Percentiles rank a stretch among this genome's conserved stretches.
These are phyloP conservation scores for Lenzites betulinus DNA, from an alignment of 768 basidiomycete genomes.

Conservation along the genomic window DNA sequence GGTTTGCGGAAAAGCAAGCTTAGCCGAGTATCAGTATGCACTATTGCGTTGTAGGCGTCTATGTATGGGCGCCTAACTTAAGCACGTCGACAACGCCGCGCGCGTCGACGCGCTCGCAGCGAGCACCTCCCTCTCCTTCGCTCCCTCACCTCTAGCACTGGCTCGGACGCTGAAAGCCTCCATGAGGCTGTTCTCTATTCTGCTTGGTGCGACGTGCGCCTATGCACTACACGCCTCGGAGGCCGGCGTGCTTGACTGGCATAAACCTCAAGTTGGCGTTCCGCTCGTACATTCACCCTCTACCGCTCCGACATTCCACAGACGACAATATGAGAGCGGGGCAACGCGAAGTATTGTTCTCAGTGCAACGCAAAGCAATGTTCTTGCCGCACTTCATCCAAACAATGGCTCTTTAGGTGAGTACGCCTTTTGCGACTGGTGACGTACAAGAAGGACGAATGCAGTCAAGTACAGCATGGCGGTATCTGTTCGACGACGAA, in stretches of 20 bases:
- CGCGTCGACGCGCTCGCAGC: not conserved
- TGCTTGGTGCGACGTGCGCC: slow-evolving; percentile 12
- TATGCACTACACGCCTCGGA: slow-evolving; percentile 58
- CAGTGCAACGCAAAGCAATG: slow-evolving; percentile 71
- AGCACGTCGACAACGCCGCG: not conserved
- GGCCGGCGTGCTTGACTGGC: slow-evolving; percentile 86
- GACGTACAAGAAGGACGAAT: not conserved
- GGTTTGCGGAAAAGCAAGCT: too few relatives aligned
- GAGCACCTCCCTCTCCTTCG: not conserved
- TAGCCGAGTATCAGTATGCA: too few relatives aligned
- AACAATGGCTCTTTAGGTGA: slow-evolving; percentile 72
- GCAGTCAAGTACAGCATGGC: slow-evolving; percentile 60
- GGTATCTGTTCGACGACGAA: slow-evolving; percentile 69
- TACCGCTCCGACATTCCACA: slow-evolving; percentile 63
- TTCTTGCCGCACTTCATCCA: slow-evolving; percentile 72
- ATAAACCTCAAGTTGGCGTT: slow-evolving; percentile 74
- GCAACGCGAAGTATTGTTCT: slow-evolving; percentile 53
- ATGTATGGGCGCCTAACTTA: not conserved
- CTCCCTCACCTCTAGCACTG: not conserved
- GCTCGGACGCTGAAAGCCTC: slow-evolving; percentile 3
- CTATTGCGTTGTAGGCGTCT: not conserved
- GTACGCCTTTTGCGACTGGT: slow-evolving; percentile 23
- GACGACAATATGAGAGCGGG: slow-evolving; percentile 31
- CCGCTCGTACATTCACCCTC: slow-evolving; percentile 54
- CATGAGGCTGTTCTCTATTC: slow-evolving; percentile 17